These are phyloP conservation scores for Lactarius evosmus DNA, from an alignment of 768 basidiomycete species.

Conservation along the genomic window DNA sequence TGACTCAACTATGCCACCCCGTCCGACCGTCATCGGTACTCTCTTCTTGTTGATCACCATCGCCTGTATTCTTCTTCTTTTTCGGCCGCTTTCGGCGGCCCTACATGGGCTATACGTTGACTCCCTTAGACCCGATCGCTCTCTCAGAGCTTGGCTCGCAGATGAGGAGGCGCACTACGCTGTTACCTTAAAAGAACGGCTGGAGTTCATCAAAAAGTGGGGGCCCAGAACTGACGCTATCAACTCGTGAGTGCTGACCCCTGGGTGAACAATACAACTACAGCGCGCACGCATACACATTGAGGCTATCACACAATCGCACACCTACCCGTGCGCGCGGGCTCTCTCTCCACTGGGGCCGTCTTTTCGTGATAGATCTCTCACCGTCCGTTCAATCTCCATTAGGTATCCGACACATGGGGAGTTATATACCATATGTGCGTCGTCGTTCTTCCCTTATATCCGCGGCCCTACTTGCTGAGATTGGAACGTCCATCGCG, in stretches of 20 bases:
- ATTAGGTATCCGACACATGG: neutral
- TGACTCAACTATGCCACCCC: neutral
- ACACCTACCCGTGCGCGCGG: neutral
- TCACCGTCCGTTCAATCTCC: conserved; percentile 35
- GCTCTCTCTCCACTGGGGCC: too few species aligned
- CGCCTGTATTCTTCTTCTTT: neutral
- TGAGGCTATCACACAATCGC: too few species aligned
- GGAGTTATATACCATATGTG: conserved; percentile 11
- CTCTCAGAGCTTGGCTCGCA: neutral
- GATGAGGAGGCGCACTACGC: neutral
- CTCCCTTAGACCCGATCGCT: neutral
- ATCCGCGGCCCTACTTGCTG: neutral
- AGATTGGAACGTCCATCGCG: neutral
- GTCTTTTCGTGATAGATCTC: conserved; percentile 33
- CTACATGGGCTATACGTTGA: too few species aligned
- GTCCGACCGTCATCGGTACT: neutral
- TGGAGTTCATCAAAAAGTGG: neutral
- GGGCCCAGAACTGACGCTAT: neutral
- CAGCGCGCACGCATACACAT: neutral
- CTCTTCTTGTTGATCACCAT: neutral
- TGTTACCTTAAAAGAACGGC: neutral
- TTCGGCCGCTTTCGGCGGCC: neutral
- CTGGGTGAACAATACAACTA: neutral
- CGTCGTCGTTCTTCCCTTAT: neutral
- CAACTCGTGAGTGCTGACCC: neutral